phyloP scores from a whole-genome alignment of 1,284 basidiomycete genomes.

The Rhodotorula sp. region DNA sequence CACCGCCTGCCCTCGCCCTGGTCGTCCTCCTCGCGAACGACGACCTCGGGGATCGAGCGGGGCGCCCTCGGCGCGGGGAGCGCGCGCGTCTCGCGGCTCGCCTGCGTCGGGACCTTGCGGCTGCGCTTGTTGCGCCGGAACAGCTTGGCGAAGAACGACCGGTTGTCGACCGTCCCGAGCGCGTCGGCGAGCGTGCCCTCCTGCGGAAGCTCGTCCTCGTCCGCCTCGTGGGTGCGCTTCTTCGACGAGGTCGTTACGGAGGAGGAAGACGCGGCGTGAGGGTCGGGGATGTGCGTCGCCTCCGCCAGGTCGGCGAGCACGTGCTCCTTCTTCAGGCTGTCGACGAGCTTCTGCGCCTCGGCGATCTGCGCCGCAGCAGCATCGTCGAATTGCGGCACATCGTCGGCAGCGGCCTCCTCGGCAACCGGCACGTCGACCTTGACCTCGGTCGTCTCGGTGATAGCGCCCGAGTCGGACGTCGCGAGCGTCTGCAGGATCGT shows the following conservation, averaged over 20 bases:
- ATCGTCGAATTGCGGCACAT: constrained; percentile 31
- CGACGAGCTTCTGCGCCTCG: constrained; percentile 42
- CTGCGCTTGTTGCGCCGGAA: constrained; percentile 33
- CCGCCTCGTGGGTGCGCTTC: constrained; percentile 41
- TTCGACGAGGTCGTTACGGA: constrained; percentile 14
- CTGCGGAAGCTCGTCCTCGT: constrained; percentile 24
- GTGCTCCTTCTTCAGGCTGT: constrained; percentile 39
- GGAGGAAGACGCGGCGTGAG: not conserved
- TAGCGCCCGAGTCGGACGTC: constrained; percentile 22
- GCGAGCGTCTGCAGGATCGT: constrained; percentile 45
- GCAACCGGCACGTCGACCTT: constrained; percentile 42
- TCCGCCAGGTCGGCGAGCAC: constrained; percentile 33
- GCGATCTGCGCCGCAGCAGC: constrained; percentile 38
- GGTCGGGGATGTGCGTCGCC: constrained; percentile 20
- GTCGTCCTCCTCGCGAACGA: constrained; percentile 25
- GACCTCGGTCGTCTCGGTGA: constrained; percentile 41
- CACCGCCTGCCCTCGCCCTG: constrained; percentile 30
- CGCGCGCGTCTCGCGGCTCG: constrained; percentile 19
- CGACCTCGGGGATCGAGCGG: constrained; percentile 15
- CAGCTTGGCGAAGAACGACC: constrained; percentile 40
- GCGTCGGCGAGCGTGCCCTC: constrained; percentile 34
- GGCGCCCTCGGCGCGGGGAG: constrained; percentile 10
- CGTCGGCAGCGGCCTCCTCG: constrained; percentile 12
- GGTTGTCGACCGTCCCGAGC: constrained; percentile 27
- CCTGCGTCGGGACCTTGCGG: constrained; percentile 28